Evolutionary conservation across 228 moss, liverwort and hornwort species (phyloP).

Genomic region (Sphagnum magellanicum): DNA sequence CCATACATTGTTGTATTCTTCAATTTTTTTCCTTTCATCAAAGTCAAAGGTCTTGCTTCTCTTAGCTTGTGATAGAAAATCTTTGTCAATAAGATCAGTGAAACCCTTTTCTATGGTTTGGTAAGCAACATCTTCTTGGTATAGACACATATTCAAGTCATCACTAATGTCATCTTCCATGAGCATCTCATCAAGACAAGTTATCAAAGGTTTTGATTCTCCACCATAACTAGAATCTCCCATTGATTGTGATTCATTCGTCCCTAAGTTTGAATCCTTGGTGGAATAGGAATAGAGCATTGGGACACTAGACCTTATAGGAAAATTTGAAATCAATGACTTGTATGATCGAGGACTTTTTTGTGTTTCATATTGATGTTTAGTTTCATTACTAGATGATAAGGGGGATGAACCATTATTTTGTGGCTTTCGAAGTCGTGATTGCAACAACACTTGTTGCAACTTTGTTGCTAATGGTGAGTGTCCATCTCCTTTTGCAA

Average conservation of each 20-base stretch:
- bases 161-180: constrained; percentile 28
- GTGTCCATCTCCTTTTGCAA: constrained; percentile 5
- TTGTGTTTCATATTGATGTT: too few species aligned
- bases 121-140: constrained; percentile 29
- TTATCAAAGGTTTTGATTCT: constrained; percentile 17
- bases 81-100: constrained; percentile 23
- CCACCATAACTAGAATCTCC: constrained; percentile 10
- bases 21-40: too few species aligned
- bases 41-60: too few species aligned
- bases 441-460: constrained; percentile 42
- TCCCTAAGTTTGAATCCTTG: constrained; percentile 10
- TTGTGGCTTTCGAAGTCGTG: constrained; percentile 21
- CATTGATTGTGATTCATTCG: constrained; percentile 12
- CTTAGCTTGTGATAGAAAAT: background rate
- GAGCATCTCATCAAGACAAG: constrained; percentile 30
- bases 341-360: constrained; percentile 21
- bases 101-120: constrained; percentile 39
- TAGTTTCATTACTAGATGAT: constrained; percentile 5
- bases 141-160: constrained; percentile 11
- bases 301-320: constrained; percentile 3
- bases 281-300: constrained; percentile 9
- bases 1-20: too few species aligned
- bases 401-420: constrained; percentile 2
- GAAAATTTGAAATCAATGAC: constrained; percentile 6
- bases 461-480: constrained; percentile 34